Evolutionary conservation across 768 basidiomycete genomes (phyloP).

Genomic region (Auricularia sp.): DNA sequence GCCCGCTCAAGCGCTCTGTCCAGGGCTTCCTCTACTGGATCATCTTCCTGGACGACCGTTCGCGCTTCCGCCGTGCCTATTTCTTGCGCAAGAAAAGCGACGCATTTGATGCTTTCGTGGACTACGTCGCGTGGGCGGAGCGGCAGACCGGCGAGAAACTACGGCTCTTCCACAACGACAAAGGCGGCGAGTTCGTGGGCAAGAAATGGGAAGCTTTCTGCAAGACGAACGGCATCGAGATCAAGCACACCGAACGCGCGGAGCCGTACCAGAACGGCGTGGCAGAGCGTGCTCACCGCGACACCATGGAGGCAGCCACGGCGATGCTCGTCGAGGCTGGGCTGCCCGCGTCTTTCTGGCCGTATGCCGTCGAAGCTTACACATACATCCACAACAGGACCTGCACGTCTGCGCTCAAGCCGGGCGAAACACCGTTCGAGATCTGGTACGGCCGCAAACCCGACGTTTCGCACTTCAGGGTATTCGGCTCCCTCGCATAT

Average conservation of each 20-base stretch:
- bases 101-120: not conserved
- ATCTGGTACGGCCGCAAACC: conserved; percentile 10
- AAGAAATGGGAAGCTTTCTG: not conserved
- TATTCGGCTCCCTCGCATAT: conserved; percentile 32
- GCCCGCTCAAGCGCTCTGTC: conserved; percentile 4
- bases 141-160: not conserved
- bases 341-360: conserved; percentile 3
- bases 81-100: not conserved
- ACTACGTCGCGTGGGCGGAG: not conserved
- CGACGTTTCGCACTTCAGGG: conserved; percentile 15
- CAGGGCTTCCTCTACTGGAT: not conserved
- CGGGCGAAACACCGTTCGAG: conserved; percentile 15
- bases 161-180: not conserved
- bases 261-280: not conserved
- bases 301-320: not conserved
- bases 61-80: not conserved
- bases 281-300: not conserved
- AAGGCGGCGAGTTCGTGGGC: not conserved
- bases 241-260: not conserved
- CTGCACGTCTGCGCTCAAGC: not conserved
- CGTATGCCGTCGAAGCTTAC: not conserved
- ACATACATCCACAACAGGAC: not conserved
- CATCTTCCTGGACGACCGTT: not conserved
- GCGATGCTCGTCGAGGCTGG: conserved; percentile 3
- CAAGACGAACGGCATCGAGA: not conserved